Evolutionary conservation across 2,329 filamentous ascomycete species (phyloP).

Genomic region (Madurella fahalii): DNA sequence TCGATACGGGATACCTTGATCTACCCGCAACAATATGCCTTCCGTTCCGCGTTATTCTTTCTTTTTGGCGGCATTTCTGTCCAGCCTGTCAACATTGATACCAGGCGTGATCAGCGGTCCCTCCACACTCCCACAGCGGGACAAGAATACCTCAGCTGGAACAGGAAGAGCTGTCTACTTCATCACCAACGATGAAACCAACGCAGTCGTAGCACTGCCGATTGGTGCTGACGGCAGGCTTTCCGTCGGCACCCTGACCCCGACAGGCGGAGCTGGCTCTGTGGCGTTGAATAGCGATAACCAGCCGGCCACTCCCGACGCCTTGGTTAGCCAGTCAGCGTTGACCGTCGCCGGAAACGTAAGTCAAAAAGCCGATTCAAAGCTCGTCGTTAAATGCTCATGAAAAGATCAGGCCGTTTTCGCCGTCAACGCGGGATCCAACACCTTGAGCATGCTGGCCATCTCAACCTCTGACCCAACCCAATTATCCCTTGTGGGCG

Average conservation of each 20-base stretch:
- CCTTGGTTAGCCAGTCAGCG: conserved; percentile 48
- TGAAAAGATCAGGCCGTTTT: conserved; percentile 9
- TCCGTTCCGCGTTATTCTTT: too few species aligned
- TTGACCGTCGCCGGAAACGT: conserved; percentile 49
- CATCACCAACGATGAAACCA: conserved; percentile 48
- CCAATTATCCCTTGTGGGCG: conserved; percentile 23
- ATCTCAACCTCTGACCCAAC: conserved; percentile 12
- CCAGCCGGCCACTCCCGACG: conserved; percentile 43
- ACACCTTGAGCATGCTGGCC: conserved; percentile 47
- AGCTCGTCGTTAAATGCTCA: background rate
- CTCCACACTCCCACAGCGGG: too few species aligned
- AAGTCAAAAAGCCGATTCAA: conserved; percentile 25
- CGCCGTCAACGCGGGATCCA: conserved; percentile 38
- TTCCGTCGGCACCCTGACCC: conserved; percentile 17
- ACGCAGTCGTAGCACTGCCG: conserved; percentile 48
- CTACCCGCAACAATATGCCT: too few species aligned
- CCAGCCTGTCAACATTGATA: too few species aligned
- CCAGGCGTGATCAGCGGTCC: too few species aligned
- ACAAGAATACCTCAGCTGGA: too few species aligned
- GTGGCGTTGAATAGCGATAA: conserved; percentile 45
- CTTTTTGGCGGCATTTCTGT: too few species aligned
- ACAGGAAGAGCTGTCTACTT: conserved; percentile 49
- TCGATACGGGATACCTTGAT: too few species aligned
- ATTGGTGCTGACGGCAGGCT: conserved; percentile 46
- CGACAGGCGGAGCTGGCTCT: conserved; percentile 30